These are phyloP conservation scores for Patellifolia procumbens DNA, from an alignment of 179 eudicot genomes.

Conservation along the genomic window DNA sequence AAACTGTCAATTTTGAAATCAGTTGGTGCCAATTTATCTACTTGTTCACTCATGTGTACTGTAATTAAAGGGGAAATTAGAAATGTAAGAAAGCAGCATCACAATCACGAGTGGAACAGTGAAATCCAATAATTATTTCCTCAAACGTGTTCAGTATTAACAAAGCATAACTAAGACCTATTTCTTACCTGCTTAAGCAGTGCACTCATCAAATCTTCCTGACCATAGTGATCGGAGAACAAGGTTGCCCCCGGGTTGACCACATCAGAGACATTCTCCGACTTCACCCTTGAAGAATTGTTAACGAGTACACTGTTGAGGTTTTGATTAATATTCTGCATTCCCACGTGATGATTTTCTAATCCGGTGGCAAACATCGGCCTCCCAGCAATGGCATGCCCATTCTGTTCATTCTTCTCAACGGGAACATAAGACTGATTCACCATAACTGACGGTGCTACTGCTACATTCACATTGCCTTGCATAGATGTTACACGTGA, in stretches of 20 bases:
- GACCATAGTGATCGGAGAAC: conserved; percentile 52
- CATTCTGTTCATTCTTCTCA: conserved; percentile 39
- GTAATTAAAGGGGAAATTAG: background rate
- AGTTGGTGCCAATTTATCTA: background rate
- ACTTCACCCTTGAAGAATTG: conserved; percentile 49
- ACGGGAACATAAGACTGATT: conserved; percentile 41
- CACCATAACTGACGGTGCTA: conserved; percentile 53
- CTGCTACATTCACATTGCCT: conserved; percentile 43
- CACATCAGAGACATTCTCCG: conserved; percentile 51
- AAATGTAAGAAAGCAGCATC: background rate
- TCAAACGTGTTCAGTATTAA: conserved; percentile 16
- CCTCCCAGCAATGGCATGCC: conserved; percentile 39
- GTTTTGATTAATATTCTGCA: conserved; percentile 37
- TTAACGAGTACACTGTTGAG: conserved; percentile 33
- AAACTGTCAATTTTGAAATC: background rate
- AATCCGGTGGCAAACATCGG: conserved; percentile 41
- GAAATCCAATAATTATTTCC: conserved; percentile 8
- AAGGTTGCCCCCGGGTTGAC: conserved; percentile 43
- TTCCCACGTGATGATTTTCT: conserved; percentile 38
- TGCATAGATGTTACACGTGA: conserved; percentile 37
- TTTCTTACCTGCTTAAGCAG: conserved; percentile 68
- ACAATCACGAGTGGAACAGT: conserved; percentile 2
- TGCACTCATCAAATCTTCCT: conserved; percentile 79
- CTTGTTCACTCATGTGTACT: background rate
- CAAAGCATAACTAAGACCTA: conserved; percentile 24